Evolutionary conservation across 345 rosid genomes (phyloP), one percentile per base, ranked within the genome.

Genomic region (Moringa oleifera): DNA sequence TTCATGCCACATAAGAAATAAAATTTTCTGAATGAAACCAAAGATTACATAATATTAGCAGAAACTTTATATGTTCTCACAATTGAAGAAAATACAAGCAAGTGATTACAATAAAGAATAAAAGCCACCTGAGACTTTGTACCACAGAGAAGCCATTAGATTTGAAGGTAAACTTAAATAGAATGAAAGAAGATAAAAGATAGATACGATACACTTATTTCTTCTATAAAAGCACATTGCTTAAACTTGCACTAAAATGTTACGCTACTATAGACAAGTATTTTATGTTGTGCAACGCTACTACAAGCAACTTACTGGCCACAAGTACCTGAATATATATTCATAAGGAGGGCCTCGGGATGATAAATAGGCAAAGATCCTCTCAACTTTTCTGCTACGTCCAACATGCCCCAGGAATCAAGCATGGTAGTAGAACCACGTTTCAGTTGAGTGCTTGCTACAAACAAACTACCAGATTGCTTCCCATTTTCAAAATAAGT

Each of bases 261-360:
- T 19, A 37, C 22, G 15, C 20, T 54, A 54, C 20, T 55, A 41
- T 25, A 59, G 61, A 51, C 21, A 51, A 60, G n/a, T n/a, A n/a
- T n/a, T n/a, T n/a, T n/a, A 57, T 51, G 55, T 45, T 57, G 13
- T 23, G 19, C 13, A 19, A 37, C 22, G 15, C 20, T 54, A 54
- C 20, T 55, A 41, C 25, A 59, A 66, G 57, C 21, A 51, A 60
- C 20, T 23, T 8, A 7, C 2, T 41, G 1, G 13, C 47, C 6
- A 41, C 47, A 62, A 63, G 65, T 76, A 92, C 98, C 98, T 85
- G 91, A 85, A 77, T 64, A 79, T 71, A 92, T 77, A 80, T 87
- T 87, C 58, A 68, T 74, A 51, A 83, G 77, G 52, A 92, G 93
- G 55, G 82, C 89, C 73, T 79, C 76, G 19, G 95, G 96, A 61